phyloP scores from a whole-genome alignment of 2,329 filamentous ascomycete genomes.

The Colletotrichum falcatum region DNA sequence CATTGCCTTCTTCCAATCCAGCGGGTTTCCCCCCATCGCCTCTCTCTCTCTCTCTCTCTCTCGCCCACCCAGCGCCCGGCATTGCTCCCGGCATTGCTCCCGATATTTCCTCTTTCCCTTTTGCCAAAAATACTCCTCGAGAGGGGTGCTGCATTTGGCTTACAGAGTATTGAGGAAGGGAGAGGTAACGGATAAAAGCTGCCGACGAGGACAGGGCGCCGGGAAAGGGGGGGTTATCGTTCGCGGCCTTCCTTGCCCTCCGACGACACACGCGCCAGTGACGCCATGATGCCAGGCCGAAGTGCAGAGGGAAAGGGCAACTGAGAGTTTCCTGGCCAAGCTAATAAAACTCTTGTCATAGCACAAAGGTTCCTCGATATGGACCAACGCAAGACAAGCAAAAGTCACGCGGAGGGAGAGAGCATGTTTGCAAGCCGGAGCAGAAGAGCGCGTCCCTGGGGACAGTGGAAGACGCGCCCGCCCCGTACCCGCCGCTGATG shows the following conservation, averaged over 20 bases:
- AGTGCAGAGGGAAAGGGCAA: neutral
- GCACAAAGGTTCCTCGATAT: neutral
- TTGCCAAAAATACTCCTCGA: neutral
- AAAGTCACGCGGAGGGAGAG: neutral
- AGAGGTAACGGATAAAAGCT: too few relatives aligned
- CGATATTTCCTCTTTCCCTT: neutral
- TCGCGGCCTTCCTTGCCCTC: neutral
- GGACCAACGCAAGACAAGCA: neutral
- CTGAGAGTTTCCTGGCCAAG: neutral
- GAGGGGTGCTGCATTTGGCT: neutral
- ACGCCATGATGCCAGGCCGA: neutral
- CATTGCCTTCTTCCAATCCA: neutral
- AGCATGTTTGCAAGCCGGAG: constrained; percentile 43
- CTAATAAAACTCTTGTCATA: neutral
- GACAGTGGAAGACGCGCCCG: constrained; percentile 38
- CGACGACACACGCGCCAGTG: neutral
- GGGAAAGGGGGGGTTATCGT: neutral
- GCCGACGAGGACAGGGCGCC: too few relatives aligned
- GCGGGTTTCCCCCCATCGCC: neutral
- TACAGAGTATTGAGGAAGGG: neutral
- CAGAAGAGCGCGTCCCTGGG: constrained; percentile 36
- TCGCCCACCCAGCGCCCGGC: neutral
- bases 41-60: too few relatives aligned
- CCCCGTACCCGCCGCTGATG: constrained; percentile 43
- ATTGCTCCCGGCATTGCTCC: neutral